phyloP scores from a whole-genome alignment of 176 grass and related monocot genomes.

The Thinopyrum elongatum region DNA sequence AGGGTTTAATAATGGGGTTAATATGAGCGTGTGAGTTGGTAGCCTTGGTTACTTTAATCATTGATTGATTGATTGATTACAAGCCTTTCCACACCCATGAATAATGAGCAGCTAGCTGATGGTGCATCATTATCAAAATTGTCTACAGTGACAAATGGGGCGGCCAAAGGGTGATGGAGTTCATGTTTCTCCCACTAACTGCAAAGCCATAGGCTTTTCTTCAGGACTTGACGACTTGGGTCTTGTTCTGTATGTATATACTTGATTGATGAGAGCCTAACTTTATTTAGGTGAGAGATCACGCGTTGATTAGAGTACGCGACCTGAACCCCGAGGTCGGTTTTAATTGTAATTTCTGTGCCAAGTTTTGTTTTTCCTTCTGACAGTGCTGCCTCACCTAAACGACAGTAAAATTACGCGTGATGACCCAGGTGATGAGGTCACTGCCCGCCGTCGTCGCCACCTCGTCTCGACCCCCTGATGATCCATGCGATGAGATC shows the following conservation, averaged over 20 bases:
- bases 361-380: not conserved
- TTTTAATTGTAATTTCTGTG: not conserved
- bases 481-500: not conserved
- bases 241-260: not conserved
- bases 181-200: not conserved
- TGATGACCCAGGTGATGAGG: not conserved
- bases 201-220: not conserved
- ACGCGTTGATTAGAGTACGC: not conserved
- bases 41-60: not conserved
- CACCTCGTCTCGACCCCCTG: not conserved
- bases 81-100: not conserved
- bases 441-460: not conserved
- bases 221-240: not conserved
- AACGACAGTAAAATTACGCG: not conserved
- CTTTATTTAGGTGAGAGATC: not conserved
- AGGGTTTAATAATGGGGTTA: not conserved
- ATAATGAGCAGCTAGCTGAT: not conserved
- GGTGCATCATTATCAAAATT: not conserved
- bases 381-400: conserved; percentile 23
- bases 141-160: not conserved
- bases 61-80: not conserved
- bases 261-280: not conserved
- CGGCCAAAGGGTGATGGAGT: not conserved
- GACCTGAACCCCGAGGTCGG: not conserved
- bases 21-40: conserved; percentile 7